Evolutionary conservation across 1,284 basidiomycete species (phyloP), one percentile per base, ranked within the genome.

Genomic region (Golubevia sp.): DNA sequence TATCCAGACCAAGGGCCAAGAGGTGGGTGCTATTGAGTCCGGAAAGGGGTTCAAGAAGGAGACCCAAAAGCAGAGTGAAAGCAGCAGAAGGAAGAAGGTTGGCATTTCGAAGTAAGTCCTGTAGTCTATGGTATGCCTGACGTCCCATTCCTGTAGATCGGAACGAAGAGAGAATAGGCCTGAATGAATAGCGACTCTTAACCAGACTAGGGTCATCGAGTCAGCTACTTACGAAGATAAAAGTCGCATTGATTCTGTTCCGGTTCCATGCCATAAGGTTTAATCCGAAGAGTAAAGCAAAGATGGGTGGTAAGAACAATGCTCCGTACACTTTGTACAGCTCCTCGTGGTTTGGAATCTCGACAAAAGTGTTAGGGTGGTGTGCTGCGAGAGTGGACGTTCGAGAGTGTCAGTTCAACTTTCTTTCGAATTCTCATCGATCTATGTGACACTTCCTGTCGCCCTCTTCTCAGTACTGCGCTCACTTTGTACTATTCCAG

Each of bases 31-130:
- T 18, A 79, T 73, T 0, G 62, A 25, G 1, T 49, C 54, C 11
- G 70, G 71, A 23, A 68, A 74, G 4, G 77, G 76, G 53, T 71
- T 68, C 11, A 71, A 49, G 53, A 82, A 82, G 44, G 68, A 68
- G 18, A 78, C 57, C 76, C 77, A 82, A 55, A 81, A 81, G 56
- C 65, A 75, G 34, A 76, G 59, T 8, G 70, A 67, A 5, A 82
- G 68, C 0, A 81, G 53, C 23, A 81, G 59, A 60, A 81, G 68
- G 15, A 81, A 58, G 48, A 82, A 30, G 3, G 78, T 65, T 2
- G 79, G 79, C 3, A 81, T 55, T 59, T 81, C 76, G 66, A 79
- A 81, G 59, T 76, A 82, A 53, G 79, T 75, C 15, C 68, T 66
- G 44, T 71, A 74, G 49, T 81, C 77, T 34, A 81, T 65, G 49